Base-by-base conservation (phyloP, 1,139 yeast species). In the Hansenula sp. region DNA sequence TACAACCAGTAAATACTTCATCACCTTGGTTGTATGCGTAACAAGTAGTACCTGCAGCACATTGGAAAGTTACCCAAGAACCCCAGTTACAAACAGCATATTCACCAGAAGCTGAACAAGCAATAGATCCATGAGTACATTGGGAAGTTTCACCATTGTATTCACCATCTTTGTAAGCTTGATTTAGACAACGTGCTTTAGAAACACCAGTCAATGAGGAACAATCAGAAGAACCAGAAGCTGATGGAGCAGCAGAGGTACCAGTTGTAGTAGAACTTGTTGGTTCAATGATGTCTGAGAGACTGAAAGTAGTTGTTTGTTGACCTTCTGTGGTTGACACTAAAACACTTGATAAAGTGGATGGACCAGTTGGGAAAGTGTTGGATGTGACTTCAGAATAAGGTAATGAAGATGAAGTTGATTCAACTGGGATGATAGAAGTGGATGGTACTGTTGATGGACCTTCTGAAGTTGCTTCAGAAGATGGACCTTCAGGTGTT, bases 11-110 rank as follows among this genome's bases (percentile, higher is more conserved):
- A 33, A 59, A 61, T 27, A 71, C 74, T 8, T 52, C 45, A 36
- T 59, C 62, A 43, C 56, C 66, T 36, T 55, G 54, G 32, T 63
- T 68, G 46, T 64, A 65, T 18, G 83, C 81, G 46, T 64, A 69
- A 60, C 86, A 79, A 2, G 75, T 67, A 6, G 85, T 78, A 36
- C 83, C 81, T 3, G 71, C 61, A 10, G 82, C 74, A 60, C 87
- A 79, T 31, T 60, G 67, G 53, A 69, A 68, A 20, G 55, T 54
- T 16, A 75, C 79, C 85, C 86, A 80, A 19, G 59, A 45, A 32
- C 78, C 77, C 51, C 62, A 67, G 52, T 73, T 68, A 60, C 85
- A 79, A 29, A 76, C 61, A 14, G 82, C 78, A 48, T 72, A 69
- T 32, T 63, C 48, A 37, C 79, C 82, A 45, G 64, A 62, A 14